Base-by-base conservation (phyloP, 1,284 basidiomycete genomes). In the Sanguinoderma infundibulare region DNA sequence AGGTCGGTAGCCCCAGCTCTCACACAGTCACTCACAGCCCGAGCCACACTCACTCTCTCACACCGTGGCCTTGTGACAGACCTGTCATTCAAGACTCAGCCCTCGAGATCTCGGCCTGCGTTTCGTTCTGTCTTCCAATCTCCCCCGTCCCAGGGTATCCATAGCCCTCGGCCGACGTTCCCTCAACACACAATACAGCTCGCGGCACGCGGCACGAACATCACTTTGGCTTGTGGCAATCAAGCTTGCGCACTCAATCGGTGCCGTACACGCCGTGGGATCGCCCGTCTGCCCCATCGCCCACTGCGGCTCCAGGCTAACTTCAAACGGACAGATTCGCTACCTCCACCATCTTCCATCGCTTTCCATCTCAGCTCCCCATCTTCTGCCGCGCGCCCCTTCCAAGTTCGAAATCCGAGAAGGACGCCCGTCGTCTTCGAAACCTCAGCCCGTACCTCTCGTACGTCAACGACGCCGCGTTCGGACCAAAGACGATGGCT, bases 191-290 rank as follows among this genome's bases (percentile, higher is more conserved):
- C 46, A 49, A 49, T 49, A 49, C 46, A 46, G 17, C n/a, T 46
- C 24, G 42, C 46, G n/a, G 9, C 28, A 20, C 2, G 26, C 26
- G 46, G n/a, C 30, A n/a, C 46, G n/a, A 17, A 10, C 28, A 12
- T 49, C 46, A 32, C 15, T 49, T 49, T 49, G 46, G 46, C 46
- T 49, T 49, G 46, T 28, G 26, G 17, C 46, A 49, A 49, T 49
- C 46, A 30, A 32, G 7, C 46, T 49, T 49, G 46, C 46, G 46
- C 28, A 49, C 28, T 49, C 46, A 49, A 49, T 30, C 46, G 46
- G 42, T 46, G 42, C 42, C 42, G 42, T 46, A 46, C 42, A 46
- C 42, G n/a, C 5, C 28, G 46, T 49, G 46, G 28, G 46, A 49
- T 26, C 9, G 42, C 24, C 42, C 22, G 8, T 17, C 7, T n/a